Evolutionary conservation across 1,284 basidiomycete genomes (phyloP).

Genomic region (Neotropicomus parvogracilis): DNA sequence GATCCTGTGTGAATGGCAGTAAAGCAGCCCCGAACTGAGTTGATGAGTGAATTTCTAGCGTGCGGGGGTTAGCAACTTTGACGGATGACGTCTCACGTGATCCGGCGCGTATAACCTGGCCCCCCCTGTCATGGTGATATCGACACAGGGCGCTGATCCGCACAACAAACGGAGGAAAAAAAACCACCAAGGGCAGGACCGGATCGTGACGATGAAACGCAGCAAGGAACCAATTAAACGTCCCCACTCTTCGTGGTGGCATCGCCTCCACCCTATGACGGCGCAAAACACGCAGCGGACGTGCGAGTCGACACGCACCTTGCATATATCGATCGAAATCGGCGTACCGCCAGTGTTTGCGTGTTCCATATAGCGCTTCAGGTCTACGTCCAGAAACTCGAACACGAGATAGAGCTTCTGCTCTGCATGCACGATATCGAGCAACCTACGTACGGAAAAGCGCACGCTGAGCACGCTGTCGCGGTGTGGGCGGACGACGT

Average conservation of each 20-base stretch:
- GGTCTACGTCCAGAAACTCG: conserved; percentile 91
- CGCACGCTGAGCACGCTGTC: conserved; percentile 17
- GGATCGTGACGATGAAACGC: conserved; percentile 2
- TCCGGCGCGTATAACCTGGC: conserved; percentile 21
- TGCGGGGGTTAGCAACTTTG: conserved; percentile 10
- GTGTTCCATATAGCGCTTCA: conserved; percentile 95
- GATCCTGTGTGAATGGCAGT: conserved; percentile 95
- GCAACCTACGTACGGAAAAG: conserved; percentile 60
- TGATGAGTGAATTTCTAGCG: conserved; percentile 86
- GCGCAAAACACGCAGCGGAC: not conserved
- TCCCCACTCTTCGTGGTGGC: conserved; percentile 4
- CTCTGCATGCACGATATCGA: conserved; percentile 97
- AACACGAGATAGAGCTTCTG: conserved; percentile 97
- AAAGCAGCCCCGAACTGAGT: conserved; percentile 83
- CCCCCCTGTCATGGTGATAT: conserved; percentile 21
- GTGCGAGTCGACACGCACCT: conserved; percentile 50
- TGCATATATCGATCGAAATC: conserved; percentile 76
- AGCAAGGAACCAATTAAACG: conserved; percentile 21
- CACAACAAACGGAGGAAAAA: too few species aligned
- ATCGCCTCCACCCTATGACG: conserved; percentile 11
- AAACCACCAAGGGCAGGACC: conserved; percentile 2
- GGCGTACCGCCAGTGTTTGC: conserved; percentile 70
- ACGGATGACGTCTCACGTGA: conserved; percentile 27
- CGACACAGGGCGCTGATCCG: conserved; percentile 14
- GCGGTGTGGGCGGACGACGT: conserved; percentile 6